A percentile compares a stretch with the other conserved stretches of the same genome.
These are phyloP conservation scores for Cystofilobasidium bisporidii DNA, from an alignment of 768 basidiomycete species.

Conservation along the genomic window DNA sequence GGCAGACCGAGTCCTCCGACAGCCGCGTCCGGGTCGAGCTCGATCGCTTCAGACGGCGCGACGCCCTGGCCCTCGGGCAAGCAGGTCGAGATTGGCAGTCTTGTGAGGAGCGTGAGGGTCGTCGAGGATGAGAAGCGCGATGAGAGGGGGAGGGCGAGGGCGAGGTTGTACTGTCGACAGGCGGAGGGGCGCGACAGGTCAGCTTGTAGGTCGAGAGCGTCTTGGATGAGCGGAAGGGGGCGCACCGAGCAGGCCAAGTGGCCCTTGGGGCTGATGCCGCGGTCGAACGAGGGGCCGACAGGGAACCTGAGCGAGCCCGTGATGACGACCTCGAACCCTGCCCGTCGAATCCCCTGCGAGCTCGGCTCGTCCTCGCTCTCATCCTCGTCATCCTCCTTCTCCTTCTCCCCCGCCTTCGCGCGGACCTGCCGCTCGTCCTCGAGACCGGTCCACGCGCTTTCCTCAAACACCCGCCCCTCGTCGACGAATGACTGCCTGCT, in stretches of 20 bases:
- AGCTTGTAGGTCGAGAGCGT: no score
- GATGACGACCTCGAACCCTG: background rate
- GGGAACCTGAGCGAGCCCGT: background rate
- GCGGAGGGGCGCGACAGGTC: no score
- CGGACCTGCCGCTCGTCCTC: background rate
- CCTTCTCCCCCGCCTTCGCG: background rate
- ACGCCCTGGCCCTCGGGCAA: background rate
- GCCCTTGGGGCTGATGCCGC: background rate
- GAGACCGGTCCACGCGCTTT: background rate
- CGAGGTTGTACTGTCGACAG: background rate
- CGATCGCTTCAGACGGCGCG: background rate
- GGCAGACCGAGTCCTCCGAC: background rate
- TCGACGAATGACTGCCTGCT: background rate
- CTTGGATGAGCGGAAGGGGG: no score
- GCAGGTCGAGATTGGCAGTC: background rate
- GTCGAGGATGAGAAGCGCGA: background rate
- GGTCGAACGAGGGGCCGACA: background rate
- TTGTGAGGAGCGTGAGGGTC: background rate
- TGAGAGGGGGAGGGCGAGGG: background rate
- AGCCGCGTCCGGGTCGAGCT: background rate
- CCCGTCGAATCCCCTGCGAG: background rate
- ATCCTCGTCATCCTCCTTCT: background rate
- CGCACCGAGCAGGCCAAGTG: background rate
- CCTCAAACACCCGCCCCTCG: background rate
- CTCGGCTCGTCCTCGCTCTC: background rate